These are phyloP conservation scores for Neoarthrinium moseri DNA, from an alignment of 2,329 filamentous ascomycete species.

Conservation along the genomic window DNA sequence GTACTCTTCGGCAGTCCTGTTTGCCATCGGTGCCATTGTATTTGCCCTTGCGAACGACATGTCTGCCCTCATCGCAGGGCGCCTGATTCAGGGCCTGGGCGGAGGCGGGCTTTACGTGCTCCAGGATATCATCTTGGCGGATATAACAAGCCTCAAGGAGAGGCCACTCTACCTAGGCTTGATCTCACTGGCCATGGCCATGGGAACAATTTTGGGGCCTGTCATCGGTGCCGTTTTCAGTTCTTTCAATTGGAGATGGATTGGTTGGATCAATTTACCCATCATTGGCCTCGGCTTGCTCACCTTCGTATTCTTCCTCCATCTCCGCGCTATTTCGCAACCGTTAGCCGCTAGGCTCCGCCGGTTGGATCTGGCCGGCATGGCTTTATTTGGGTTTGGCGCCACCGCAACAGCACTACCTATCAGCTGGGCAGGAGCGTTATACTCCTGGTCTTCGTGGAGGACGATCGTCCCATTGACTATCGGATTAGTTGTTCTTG, in stretches of 20 bases:
- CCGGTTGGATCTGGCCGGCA: constrained; percentile 30
- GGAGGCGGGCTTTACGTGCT: constrained; percentile 29
- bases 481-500: constrained; percentile 25
- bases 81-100: constrained; percentile 27
- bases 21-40: constrained; percentile 29
- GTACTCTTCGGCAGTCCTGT: constrained; percentile 30
- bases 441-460: constrained; percentile 33
- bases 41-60: constrained; percentile 26
- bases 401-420: constrained; percentile 25
- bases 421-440: constrained; percentile 30
- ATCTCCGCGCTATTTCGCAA: constrained; percentile 15
- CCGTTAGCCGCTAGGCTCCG: constrained; percentile 16
- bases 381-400: constrained; percentile 23
- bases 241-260: constrained; percentile 25
- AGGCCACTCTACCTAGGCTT: constrained; percentile 26
- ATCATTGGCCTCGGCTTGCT: constrained; percentile 17
- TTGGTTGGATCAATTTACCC: constrained; percentile 30
- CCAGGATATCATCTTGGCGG: constrained; percentile 28
- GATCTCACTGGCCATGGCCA: constrained; percentile 23
- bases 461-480: constrained; percentile 30
- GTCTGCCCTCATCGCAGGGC: constrained; percentile 22
- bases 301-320: constrained; percentile 18
- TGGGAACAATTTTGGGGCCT: constrained; percentile 27
- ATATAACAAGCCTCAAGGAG: constrained; percentile 32
- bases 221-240: constrained; percentile 27